Base-by-base conservation (phyloP, 768 basidiomycete species). In the Serpula lacrymans region DNA sequence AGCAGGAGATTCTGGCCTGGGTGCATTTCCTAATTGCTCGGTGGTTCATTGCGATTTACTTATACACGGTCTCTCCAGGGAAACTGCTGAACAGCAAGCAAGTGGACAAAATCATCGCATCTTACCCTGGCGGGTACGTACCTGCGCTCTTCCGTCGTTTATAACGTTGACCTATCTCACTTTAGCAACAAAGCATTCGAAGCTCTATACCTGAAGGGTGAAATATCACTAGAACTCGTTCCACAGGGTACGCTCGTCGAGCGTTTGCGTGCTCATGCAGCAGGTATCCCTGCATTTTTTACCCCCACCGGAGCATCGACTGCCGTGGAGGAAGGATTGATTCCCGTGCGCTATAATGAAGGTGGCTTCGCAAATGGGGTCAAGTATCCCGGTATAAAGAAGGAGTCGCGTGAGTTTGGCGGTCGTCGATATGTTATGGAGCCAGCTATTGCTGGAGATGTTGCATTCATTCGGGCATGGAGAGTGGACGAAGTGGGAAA, bases 161-260 rank as follows among this genome's bases (percentile, higher is more conserved):
- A 11, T n/a, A n/a, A 36, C 13, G 22, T 43, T 13, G 10, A 42
- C n/a, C 6, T n/a, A 25, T 29, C 4, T 35, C 21, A n/a, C 31
- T 44, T 11, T 53, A 89, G 88, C 45, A 92, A 92, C 67, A 91
- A 93, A 67, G 75, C 78, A 44, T 93, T 94, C 42, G 91, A 93
- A 63, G 62, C 74, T 10, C 67, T 84, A 43, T 96, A 89, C 63
- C 77, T 95, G 37, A 72, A 75, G 10, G 92, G 92, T 39, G 64
- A 83, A 48, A 83, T 95, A 43, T 82, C 84, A 7, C 67, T 94
- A 25, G 92, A 95, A 53, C 82, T 95, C 16, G 88, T 89, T 20
- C 92, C 93, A 3, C 92, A 96, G 64, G 92, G 91, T 8, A 93
- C 90, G 11, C 78, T 96, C 31, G 81, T 84, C 12, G 92, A 93